Evolutionary conservation across 495 filamentous ascomycete species (phyloP).

Genomic region (Podospora didyma): DNA sequence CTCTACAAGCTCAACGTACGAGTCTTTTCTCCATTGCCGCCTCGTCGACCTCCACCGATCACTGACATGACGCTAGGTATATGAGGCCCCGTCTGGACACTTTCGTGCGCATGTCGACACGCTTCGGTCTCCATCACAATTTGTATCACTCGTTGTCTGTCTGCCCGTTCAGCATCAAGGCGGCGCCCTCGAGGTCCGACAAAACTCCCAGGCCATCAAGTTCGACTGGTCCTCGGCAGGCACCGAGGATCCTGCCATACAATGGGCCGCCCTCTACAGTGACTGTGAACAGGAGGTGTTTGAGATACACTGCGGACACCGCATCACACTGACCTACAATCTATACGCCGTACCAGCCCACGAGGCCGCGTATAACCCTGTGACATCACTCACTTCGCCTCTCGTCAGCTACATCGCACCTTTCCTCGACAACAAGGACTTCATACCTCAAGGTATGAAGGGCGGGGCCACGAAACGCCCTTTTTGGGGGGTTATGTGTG

Average conservation of each 20-base stretch:
- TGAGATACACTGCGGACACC: slow-evolving; percentile 43
- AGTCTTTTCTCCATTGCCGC: not conserved
- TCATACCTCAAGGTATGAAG: slow-evolving; percentile 3
- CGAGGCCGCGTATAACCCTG: not conserved
- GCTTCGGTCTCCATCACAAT: slow-evolving; percentile 39
- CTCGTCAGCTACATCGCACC: not conserved
- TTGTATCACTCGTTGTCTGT: slow-evolving; percentile 53
- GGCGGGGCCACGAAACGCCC: not conserved
- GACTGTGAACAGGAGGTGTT: slow-evolving; percentile 57
- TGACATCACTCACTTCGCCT: not conserved
- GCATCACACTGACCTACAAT: slow-evolving; percentile 56
- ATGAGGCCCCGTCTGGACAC: slow-evolving; percentile 47
- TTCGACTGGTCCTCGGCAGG: slow-evolving; percentile 41
- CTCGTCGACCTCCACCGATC: not conserved
- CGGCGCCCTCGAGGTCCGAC: slow-evolving; percentile 32
- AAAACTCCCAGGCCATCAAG: slow-evolving; percentile 27
- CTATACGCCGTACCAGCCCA: slow-evolving; percentile 29
- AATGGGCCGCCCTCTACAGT: slow-evolving; percentile 58
- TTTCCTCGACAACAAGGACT: not conserved
- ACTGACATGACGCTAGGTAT: slow-evolving; percentile 37
- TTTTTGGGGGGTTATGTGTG: not conserved
- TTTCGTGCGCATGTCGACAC: slow-evolving; percentile 54
- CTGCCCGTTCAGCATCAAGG: slow-evolving; percentile 36
- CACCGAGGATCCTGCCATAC: slow-evolving; percentile 20
- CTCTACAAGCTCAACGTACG: slow-evolving; percentile 53